These are phyloP conservation scores for Corylus avellana DNA, from an alignment of 306 rosid species.

Conservation along the genomic window DNA sequence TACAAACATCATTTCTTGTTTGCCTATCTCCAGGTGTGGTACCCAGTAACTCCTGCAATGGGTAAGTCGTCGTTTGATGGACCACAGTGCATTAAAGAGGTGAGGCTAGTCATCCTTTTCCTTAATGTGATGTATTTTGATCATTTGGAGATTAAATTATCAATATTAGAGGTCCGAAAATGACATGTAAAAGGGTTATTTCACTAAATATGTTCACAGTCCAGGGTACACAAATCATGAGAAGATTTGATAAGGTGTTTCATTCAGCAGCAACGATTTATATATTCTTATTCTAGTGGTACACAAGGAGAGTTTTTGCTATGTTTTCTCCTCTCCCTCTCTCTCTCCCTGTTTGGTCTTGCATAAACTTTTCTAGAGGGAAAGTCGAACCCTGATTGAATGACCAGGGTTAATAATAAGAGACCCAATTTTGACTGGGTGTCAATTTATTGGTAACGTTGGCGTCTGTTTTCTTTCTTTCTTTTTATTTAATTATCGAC, in stretches of 20 bases:
- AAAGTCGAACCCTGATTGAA: background rate
- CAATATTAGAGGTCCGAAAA: constrained; percentile 9
- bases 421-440: background rate
- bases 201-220: background rate
- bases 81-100: constrained; percentile 87
- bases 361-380: background rate
- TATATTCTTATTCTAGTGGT: background rate
- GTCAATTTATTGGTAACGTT: background rate
- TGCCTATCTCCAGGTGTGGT: constrained; percentile 60
- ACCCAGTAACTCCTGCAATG: constrained; percentile 85
- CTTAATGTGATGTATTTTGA: background rate
- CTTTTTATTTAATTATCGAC: background rate
- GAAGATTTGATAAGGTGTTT: background rate
- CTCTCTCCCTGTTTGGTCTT: background rate
- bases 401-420: background rate
- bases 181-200: background rate
- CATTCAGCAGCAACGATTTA: background rate
- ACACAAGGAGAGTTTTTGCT: background rate
- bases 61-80: constrained; percentile 86
- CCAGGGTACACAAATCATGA: background rate
- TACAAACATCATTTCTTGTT: background rate
- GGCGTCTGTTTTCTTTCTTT: background rate
- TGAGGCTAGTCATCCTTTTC: constrained; percentile 24
- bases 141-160: background rate
- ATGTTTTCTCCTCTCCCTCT: background rate